Evolutionary conservation across 2,329 filamentous ascomycete species (phyloP).

Genomic region (Aspergillus awamori): DNA sequence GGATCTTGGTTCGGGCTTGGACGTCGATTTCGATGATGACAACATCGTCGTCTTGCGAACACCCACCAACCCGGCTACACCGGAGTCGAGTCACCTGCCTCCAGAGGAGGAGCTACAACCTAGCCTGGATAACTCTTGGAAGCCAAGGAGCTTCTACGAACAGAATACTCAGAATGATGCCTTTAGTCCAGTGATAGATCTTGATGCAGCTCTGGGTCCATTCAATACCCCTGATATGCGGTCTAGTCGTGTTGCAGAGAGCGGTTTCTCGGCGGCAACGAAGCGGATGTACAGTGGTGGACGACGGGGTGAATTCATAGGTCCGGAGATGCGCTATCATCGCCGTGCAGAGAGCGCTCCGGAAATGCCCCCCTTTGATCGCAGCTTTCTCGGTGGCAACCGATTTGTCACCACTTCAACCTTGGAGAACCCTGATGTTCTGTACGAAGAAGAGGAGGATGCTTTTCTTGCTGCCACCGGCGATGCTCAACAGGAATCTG

Average conservation of each 20-base stretch:
- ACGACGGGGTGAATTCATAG: constrained; percentile 49
- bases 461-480: constrained; percentile 48
- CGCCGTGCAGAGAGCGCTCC: constrained; percentile 54
- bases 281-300: constrained; percentile 54
- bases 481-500: constrained; percentile 30
- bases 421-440: constrained; percentile 50
- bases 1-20: constrained; percentile 45
- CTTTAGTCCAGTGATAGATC: constrained; percentile 81
- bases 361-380: constrained; percentile 52
- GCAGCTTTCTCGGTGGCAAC: constrained; percentile 40
- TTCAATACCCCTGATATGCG: constrained; percentile 71
- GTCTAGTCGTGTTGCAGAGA: constrained; percentile 33
- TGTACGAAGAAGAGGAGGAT: constrained; percentile 56
- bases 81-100: constrained; percentile 27
- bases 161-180: constrained; percentile 61
- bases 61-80: constrained; percentile 41
- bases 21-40: constrained; percentile 54
- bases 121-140: constrained; percentile 44
- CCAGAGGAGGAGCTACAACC: constrained; percentile 22
- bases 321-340: constrained; percentile 54
- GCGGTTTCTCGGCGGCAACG: constrained; percentile 44
- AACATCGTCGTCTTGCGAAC: constrained; percentile 52
- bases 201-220: constrained; percentile 89
- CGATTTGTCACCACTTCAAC: constrained; percentile 43
- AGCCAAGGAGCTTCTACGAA: constrained; percentile 49